phyloP scores from a whole-genome alignment of 306 rosid species.

The Malus asiatica region DNA sequence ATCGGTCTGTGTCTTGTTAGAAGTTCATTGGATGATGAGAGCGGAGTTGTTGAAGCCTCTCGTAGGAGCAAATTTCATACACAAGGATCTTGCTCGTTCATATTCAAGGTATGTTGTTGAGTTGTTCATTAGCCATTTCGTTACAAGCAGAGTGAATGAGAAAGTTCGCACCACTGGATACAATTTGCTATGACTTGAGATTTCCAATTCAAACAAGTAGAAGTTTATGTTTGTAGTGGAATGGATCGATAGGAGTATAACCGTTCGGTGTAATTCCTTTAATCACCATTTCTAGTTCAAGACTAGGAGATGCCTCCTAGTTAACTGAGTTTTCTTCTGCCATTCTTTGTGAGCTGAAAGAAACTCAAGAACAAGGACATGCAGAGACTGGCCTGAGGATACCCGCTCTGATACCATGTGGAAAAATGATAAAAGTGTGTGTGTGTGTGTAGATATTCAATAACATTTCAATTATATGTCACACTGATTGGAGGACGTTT shows the following conservation, averaged over 20 bases:
- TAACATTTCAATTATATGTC: no score
- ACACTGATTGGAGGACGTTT: no score
- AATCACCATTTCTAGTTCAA: constrained; percentile 22
- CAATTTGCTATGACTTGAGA: neutral
- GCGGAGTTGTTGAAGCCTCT: constrained; percentile 17
- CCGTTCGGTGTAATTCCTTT: constrained; percentile 13
- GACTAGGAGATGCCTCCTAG: constrained; percentile 6
- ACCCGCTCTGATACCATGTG: no score
- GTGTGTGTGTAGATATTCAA: no score
- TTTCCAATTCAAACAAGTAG: neutral
- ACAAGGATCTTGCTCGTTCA: constrained; percentile 2
- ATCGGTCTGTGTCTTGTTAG: constrained; percentile 9
- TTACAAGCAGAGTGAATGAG: neutral
- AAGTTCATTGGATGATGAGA: constrained; percentile 6
- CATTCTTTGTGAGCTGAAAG: no score
- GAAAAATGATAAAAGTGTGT: no score
- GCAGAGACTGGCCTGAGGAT: no score
- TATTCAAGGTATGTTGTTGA: constrained; percentile 10
- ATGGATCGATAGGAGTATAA: constrained; percentile 12
- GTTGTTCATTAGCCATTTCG: neutral
- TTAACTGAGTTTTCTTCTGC: no score
- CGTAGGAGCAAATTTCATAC: constrained; percentile 1
- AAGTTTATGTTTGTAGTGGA: neutral
- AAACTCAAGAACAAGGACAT: no score
- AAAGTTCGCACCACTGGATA: neutral